These are phyloP conservation scores for Capsicum chinense DNA, from an alignment of 257 asterid species.

Conservation along the genomic window DNA sequence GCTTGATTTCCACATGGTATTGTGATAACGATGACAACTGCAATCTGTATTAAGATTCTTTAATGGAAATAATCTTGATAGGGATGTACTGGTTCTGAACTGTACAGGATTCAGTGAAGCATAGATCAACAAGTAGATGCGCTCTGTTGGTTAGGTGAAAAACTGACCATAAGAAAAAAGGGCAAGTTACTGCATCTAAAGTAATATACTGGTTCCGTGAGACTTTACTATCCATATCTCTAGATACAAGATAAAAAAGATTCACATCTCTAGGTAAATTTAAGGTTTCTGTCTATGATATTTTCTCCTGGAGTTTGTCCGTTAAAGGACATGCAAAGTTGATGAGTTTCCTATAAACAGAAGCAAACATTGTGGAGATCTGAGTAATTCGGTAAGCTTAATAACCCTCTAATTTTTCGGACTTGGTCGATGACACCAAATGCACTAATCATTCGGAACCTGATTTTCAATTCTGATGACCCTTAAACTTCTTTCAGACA, in stretches of 20 bases:
- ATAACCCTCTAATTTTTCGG: background rate
- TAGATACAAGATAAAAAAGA: background rate
- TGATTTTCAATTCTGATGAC: background rate
- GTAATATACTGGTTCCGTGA: background rate
- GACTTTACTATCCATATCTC: background rate
- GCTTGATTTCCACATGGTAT: background rate
- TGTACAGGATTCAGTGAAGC: background rate
- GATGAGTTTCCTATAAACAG: background rate
- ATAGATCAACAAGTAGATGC: background rate
- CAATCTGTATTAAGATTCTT: background rate
- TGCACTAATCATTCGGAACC: background rate
- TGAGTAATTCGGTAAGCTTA: background rate
- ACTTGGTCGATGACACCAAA: background rate
- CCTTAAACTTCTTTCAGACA: background rate
- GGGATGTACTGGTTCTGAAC: background rate
- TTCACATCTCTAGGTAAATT: background rate
- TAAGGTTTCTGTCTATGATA: background rate
- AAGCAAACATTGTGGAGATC: background rate
- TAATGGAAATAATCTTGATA: too few relatives aligned
- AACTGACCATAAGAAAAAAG: background rate
- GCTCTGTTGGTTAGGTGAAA: slow-evolving; percentile 5
- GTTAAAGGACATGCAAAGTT: background rate
- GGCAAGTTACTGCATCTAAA: background rate
- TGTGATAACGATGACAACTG: background rate
- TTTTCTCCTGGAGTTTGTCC: background rate